Evolutionary conservation across 1,284 basidiomycete species (phyloP).

Genomic region (Inonotus hispidus): DNA sequence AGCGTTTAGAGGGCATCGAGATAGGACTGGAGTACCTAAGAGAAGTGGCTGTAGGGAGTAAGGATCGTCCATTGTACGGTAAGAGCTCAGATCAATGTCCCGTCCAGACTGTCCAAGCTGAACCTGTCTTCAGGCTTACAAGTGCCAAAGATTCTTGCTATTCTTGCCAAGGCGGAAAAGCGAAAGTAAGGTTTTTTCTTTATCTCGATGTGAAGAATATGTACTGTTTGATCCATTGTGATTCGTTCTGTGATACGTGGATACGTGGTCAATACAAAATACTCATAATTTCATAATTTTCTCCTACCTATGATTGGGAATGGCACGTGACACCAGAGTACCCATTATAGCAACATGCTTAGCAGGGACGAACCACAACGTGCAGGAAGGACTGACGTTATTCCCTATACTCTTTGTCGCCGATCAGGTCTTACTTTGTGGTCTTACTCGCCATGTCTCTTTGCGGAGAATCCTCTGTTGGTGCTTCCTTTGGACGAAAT

Average conservation of each 20-base stretch:
- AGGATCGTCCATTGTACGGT: slow-evolving; percentile 5
- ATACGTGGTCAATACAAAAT: too few species aligned
- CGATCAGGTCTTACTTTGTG: background rate
- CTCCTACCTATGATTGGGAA: too few species aligned
- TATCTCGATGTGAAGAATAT: background rate
- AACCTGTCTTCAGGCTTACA: background rate
- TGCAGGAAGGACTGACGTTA: background rate
- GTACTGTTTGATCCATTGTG: background rate
- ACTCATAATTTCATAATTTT: too few species aligned
- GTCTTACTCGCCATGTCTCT: slow-evolving; percentile 22
- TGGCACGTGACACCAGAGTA: background rate
- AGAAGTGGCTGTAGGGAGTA: background rate
- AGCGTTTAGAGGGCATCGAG: background rate
- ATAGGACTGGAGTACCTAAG: background rate
- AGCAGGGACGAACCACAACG: background rate
- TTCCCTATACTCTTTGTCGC: background rate
- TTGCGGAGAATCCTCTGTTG: slow-evolving; percentile 26
- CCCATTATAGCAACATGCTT: background rate
- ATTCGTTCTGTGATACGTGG: background rate
- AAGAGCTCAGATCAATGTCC: background rate
- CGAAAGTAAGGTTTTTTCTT: background rate
- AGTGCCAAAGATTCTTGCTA: background rate
- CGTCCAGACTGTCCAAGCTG: too few species aligned
- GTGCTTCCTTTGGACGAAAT: slow-evolving; percentile 27
- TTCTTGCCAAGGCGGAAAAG: background rate